Evolutionary conservation across 2,329 filamentous ascomycete species (phyloP), one percentile per base, ranked within the genome.

Genomic region (Fonsecaea erecta): DNA sequence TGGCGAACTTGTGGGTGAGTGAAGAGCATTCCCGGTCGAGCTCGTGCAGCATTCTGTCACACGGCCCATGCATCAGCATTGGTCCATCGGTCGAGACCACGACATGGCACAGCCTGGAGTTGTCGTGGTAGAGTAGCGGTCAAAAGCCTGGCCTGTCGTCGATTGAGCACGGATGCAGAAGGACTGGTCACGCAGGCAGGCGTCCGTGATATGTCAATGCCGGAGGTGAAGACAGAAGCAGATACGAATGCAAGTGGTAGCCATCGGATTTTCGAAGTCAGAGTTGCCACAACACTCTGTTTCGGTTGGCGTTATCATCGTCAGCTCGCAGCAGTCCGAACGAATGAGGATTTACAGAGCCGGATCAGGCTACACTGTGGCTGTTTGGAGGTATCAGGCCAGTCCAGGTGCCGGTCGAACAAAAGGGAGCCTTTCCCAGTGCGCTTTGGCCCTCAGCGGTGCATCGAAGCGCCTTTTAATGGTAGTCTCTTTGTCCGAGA

Each of bases 111-210:
- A 43, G 26, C 37, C 48, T 57, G 46, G 51, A 60, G 40, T 43
- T 32, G 55, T 60, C 46, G 54, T 21, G 9, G 34, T 58, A 54
- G 65, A 68, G 52, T 52, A 56, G 67, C 64, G 67, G 64, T 67
- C 64, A 69, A 58, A 58, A 61, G 62, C 62, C 64, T 64, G 52
- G 61, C 67, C 67, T 65, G 40, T 65, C 51, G 40, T 59, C 18
- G 52, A 46, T 30, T 18, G 58, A 52, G 59, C 59, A 67, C 59
- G 60, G 67, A 65, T 59, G 54, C 40, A 48, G 57, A 37, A 34
- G 48, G 56, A 32, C 37, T 60, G 54, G 28, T 34, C 62, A 64
- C 48, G 53, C 62, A 58, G 43, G 6, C 30, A 37, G 59, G 58
- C 59, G 58, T 48, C 32, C 34, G 52, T 61, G 64, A 66, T 61